Base-by-base conservation (phyloP, 805 yeast genomes). In the Nakazawaea siamensis region DNA sequence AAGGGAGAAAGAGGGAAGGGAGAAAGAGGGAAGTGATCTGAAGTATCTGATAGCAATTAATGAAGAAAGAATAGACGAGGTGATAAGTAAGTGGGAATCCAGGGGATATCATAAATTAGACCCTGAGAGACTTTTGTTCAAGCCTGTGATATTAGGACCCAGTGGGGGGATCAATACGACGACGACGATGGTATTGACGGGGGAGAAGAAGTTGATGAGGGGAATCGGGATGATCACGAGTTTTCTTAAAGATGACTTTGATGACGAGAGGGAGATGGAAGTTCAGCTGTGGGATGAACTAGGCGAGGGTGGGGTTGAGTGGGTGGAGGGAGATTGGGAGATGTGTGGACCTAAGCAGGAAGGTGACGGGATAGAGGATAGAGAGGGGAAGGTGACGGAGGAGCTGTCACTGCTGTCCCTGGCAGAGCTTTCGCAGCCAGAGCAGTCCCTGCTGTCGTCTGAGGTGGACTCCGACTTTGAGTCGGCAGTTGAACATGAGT, bases 141-240 rank as follows among this genome's bases (percentile, higher is more conserved):
- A 80, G 46, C 87, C 88, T 1, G 68, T 83, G 56, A 68, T 83
- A n/a, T 69, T 76, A 47, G 94, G 94, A 0, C 90, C 92, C 0
- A 79, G 88, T 0, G 86, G 92, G 16, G 95, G 94, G 11, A 78
- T 85, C 24, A 80, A 81, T 47, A 73, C 80, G 0, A 75, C 73
- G 0, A 66, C 73, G 1, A 62, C 70, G 1, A 51, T 50, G 57
- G 60, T 57, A 29, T 35, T 15, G 24, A 25, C 21, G 24, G 47
- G 44, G 29, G 55, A 54, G 1, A 51, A 47, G 27, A 42, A 47
- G 13, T 43, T 57, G 17, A 55, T 60, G 53, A 68, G 71, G 29
- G 73, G 72, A 45, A 73, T 81, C 17, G 66, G 79, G 1, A 56
- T 72, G 44, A 64, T 81, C 31, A 58, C 70, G 4, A 73, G 69